These are phyloP conservation scores for Spergularia marina DNA, from an alignment of 148 eudicot genomes.

Conservation along the genomic window DNA sequence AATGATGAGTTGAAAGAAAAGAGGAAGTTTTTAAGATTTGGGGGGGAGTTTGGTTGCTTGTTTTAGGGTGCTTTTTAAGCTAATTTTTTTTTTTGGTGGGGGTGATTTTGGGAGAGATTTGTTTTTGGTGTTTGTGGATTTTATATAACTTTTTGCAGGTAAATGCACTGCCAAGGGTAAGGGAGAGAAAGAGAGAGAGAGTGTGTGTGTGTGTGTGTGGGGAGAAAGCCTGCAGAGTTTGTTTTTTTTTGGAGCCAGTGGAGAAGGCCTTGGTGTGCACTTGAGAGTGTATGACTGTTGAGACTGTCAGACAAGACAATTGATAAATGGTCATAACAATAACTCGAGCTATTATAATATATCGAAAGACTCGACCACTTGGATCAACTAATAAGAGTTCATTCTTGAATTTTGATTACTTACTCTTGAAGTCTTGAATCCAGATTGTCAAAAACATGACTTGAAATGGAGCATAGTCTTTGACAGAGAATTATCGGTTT, in stretches of 20 bases:
- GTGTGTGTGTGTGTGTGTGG: not conserved
- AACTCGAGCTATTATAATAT: not conserved
- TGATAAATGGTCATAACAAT: not conserved
- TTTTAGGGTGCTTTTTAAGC: constrained; percentile 19
- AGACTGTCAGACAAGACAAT: constrained; percentile 19
- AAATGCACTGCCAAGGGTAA: constrained; percentile 3
- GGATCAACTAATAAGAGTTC: too few relatives aligned
- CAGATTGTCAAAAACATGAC: too few relatives aligned
- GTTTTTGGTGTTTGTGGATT: constrained; percentile 9
- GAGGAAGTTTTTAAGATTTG: constrained; percentile 27
- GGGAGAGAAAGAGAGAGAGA: not conserved
- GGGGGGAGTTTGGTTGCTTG: not conserved
- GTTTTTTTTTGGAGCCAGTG: constrained; percentile 5
- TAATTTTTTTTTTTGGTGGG: constrained; percentile 23
- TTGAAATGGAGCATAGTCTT: too few relatives aligned
- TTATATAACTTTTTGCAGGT: constrained; percentile 30
- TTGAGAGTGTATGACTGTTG: constrained; percentile 5
- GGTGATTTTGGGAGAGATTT: constrained; percentile 7
- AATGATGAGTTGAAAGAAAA: not conserved
- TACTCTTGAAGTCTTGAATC: too few relatives aligned
- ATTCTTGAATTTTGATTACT: too few relatives aligned
- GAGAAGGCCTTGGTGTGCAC: not conserved
- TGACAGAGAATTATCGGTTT: too few relatives aligned
- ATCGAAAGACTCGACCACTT: too few relatives aligned
- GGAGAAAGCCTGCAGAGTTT: constrained; percentile 13